Evolutionary conservation across 352 stramenopile species (phyloP).

Genomic region (Phytophthora crassamura): DNA sequence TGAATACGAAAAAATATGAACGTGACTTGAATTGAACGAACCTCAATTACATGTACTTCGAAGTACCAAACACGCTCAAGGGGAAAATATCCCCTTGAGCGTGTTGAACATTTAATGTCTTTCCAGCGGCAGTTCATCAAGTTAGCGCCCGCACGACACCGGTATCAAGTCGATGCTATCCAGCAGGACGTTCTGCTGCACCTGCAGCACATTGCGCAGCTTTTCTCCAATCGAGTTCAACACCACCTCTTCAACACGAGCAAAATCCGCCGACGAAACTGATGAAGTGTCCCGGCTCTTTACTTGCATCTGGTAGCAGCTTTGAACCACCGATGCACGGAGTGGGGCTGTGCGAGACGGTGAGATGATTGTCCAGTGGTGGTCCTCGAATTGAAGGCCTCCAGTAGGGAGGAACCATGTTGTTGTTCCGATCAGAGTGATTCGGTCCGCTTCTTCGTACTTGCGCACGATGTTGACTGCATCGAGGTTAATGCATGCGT

Average conservation of each 20-base stretch:
- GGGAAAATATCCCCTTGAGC: too few species aligned
- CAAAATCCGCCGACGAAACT: constrained; percentile 19
- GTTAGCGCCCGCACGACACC: neutral
- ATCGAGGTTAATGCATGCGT: constrained; percentile 13
- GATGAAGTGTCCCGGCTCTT: constrained; percentile 17
- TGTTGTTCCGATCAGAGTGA: constrained; percentile 31
- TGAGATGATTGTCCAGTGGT: constrained; percentile 36
- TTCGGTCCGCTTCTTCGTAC: constrained; percentile 27
- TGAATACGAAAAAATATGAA: neutral
- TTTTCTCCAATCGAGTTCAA: constrained; percentile 23
- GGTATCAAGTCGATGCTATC: constrained; percentile 3
- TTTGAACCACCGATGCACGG: constrained; percentile 27
- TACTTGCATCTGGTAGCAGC: constrained; percentile 32
- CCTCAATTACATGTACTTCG: too few species aligned
- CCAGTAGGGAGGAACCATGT: constrained; percentile 35
- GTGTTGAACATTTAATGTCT: too few species aligned
- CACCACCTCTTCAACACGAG: constrained; percentile 24
- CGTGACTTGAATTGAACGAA: neutral
- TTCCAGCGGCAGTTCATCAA: neutral
- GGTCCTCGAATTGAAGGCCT: constrained; percentile 38
- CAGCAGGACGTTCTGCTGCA: constrained; percentile 29
- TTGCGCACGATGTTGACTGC: constrained; percentile 36
- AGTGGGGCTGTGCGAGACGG: constrained; percentile 19
- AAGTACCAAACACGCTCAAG: too few species aligned
- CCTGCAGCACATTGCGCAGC: constrained; percentile 22